phyloP scores from a whole-genome alignment of 2,329 filamentous ascomycete species.

The Amesomyces nigricolor region DNA sequence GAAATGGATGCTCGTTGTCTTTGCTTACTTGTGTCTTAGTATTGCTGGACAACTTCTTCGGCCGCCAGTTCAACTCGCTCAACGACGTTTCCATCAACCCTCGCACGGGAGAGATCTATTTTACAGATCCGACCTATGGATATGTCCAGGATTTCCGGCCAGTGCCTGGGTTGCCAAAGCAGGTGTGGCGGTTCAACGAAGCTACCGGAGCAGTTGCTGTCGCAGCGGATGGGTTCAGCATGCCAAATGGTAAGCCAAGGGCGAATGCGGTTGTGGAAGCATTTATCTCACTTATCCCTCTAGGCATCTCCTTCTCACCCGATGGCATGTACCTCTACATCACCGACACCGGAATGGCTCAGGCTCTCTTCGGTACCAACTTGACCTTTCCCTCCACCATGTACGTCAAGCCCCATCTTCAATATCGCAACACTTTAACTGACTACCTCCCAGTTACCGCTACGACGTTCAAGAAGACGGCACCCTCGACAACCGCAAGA shows the following conservation, averaged over 20 bases:
- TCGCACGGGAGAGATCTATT: constrained; percentile 54
- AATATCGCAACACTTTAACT: not conserved
- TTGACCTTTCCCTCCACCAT: constrained; percentile 41
- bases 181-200: constrained; percentile 54
- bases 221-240: constrained; percentile 52
- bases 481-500: constrained; percentile 42
- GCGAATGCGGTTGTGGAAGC: not conserved
- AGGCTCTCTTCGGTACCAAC: constrained; percentile 40
- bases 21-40: constrained; percentile 27
- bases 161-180: constrained; percentile 46
- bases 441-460: constrained; percentile 36
- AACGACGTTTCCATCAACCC: constrained; percentile 54
- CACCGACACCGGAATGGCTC: constrained; percentile 49
- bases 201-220: constrained; percentile 46
- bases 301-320: constrained; percentile 51
- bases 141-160: constrained; percentile 54
- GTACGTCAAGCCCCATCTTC: constrained; percentile 39
- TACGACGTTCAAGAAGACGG: constrained; percentile 42
- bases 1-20: too few species aligned
- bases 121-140: constrained; percentile 58
- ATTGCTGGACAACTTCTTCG: constrained; percentile 54
- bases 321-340: constrained; percentile 49
- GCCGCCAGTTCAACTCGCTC: constrained; percentile 54
- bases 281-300: not conserved
- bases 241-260: constrained; percentile 45